Evolutionary conservation across 78 protist genomes (phyloP), one percentile per base, ranked within the genome.

Genomic region (Mastigamoeba balamuthi): DNA sequence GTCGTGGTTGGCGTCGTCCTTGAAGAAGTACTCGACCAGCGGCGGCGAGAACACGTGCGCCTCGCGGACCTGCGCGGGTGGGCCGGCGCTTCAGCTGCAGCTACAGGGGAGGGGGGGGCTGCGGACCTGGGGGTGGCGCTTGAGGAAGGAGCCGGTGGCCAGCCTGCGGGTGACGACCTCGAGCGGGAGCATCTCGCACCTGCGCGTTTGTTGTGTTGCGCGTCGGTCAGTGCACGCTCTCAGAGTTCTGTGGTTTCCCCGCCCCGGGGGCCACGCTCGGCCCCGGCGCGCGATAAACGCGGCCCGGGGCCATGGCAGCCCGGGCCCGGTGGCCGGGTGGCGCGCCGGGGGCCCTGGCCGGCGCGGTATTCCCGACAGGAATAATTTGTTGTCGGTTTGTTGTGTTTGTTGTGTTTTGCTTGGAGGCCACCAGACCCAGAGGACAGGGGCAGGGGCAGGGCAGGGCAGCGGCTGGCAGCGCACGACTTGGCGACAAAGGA

Each of bases 91-190:
- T n/a, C n/a, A n/a, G n/a, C n/a, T n/a, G n/a, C n/a, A n/a, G n/a
- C n/a, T n/a, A n/a, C n/a, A n/a, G n/a, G n/a, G n/a, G n/a, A n/a
- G n/a, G n/a, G n/a, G n/a, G n/a, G n/a, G n/a, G n/a, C n/a, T n/a
- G n/a, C n/a, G n/a, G n/a, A 79, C 66, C 10, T 79, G 84, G 48
- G 53, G 33, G 38, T 79, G 72, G 66, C 84, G 72, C 72, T 79
- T 79, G 41, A 79, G 48, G 48, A 74, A 79, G 43, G 72, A 58
- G n/a, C 84, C 84, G n/a, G 84, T 79, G 7, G 84, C 84, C 23
- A 79, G 29, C 48, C 84, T 52, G 72, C 84, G 72, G 39, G 73
- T 78, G 44, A 79, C 73, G 3, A 79, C 84, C 28, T 79, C 84
- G 6, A 79, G 48, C 39, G 84, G 84, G 67, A 79, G 72, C 84